phyloP scores from a whole-genome alignment of 257 asterid species.

The Nicotiana knightiana region DNA sequence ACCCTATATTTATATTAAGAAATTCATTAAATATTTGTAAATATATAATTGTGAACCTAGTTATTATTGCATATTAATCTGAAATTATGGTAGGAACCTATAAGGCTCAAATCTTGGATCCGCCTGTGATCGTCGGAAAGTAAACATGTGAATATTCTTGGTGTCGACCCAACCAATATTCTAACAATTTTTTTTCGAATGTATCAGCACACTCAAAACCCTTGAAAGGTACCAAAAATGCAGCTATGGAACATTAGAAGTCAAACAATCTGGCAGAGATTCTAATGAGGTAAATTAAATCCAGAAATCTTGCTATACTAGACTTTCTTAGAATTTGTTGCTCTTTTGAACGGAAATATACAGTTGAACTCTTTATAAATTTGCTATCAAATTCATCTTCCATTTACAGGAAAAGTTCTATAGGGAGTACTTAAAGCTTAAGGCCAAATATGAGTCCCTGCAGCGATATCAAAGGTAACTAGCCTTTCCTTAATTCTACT shows the following conservation, averaged over 20 bases:
- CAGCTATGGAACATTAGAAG: conserved; percentile 74
- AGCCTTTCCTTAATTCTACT: too few species aligned
- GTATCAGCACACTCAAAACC: conserved; percentile 70
- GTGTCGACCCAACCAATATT: too few species aligned
- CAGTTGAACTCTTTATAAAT: not conserved
- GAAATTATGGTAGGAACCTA: too few species aligned
- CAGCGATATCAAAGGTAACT: conserved; percentile 70
- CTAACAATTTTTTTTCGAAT: not conserved
- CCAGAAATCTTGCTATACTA: not conserved
- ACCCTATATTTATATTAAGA: too few species aligned
- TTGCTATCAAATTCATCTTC: not conserved
- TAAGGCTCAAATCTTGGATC: too few species aligned
- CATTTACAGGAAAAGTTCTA: conserved; percentile 64
- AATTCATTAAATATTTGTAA: too few species aligned
- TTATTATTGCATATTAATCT: too few species aligned
- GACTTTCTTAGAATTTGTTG: too few species aligned
- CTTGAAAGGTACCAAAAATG: conserved; percentile 90
- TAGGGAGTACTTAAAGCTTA: conserved; percentile 66
- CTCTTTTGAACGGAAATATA: not conserved
- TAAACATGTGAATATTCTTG: too few species aligned
- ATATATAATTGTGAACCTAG: too few species aligned
- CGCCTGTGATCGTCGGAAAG: too few species aligned
- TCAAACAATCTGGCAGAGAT: conserved; percentile 50
- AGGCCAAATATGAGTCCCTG: conserved; percentile 70
- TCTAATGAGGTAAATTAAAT: conserved; percentile 41